Evolutionary conservation across 805 yeast species (phyloP), one percentile per base, ranked within the genome.

Genomic region (Saccharomycopsis vini): DNA sequence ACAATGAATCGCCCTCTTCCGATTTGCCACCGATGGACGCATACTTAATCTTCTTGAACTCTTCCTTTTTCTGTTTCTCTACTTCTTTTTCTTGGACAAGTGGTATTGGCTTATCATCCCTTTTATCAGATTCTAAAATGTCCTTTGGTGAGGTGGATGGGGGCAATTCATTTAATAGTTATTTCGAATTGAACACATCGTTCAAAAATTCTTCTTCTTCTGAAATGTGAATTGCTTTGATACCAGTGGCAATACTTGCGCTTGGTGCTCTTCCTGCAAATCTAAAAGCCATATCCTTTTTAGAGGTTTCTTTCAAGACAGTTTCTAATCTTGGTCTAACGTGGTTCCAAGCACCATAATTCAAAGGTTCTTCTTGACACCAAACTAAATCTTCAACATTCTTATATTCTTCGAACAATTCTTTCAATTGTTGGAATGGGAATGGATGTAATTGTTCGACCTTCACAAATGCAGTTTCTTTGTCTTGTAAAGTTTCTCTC

Each of bases 321-420:
- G 95, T 84, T 49, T 70, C 68, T 44, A 92, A 65, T 70, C 99
- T 84, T 63, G 97, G 98, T 49, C 74, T 69, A 44, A 73, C 90
- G 59, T 60, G 87, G 20, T 81, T 60, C 83, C 82, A 88, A 37
- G 85, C 70, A 66, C 98, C 98, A 80, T 90, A 90, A 72, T 92
- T 92, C 68, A 92, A 73, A 57, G 97, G 97, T 74, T 92, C 99
- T 70, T 92, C 99, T 72, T 92, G 98, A 68, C 94, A 83, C 90
- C 89, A 92, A 39, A 89, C 94, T 54, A 92, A 69, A 63, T 92
- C 98, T 63, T 83, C 80, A 50, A 81, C 62, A 63, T 78, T 79
- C 58, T 94, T 87, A 72, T 82, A 92, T 39, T 78, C 62, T 67
- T 83, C 71, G 56, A 92, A 68, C 22, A 86, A 69, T 55, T 90